These are phyloP conservation scores for Alternaria brassicae DNA, from an alignment of 2,329 filamentous ascomycete species.

Conservation along the genomic window DNA sequence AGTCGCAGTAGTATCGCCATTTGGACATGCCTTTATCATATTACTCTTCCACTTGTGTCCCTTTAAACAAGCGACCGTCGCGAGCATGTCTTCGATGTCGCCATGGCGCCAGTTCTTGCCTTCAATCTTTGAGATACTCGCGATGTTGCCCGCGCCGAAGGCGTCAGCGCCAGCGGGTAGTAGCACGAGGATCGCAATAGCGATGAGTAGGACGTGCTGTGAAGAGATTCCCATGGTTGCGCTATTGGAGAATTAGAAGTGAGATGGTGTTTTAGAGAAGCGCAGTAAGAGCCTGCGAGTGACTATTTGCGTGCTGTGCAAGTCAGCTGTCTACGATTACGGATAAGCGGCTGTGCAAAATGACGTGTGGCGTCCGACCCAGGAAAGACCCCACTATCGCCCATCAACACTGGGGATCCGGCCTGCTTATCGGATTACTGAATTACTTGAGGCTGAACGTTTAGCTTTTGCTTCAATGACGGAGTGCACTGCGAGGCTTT, in stretches of 20 bases:
- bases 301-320: constrained; percentile 10
- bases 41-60: constrained; percentile 54
- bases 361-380: constrained; percentile 13
- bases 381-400: constrained; percentile 4
- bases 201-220: constrained; percentile 47
- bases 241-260: background rate
- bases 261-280: background rate
- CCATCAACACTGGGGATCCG: background rate
- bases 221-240: constrained; percentile 42
- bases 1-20: background rate
- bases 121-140: constrained; percentile 50
- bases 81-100: constrained; percentile 61
- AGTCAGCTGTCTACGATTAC: constrained; percentile 19
- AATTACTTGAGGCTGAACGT: background rate
- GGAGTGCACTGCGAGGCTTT: no score
- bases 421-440: background rate
- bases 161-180: constrained; percentile 47
- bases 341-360: constrained; percentile 18
- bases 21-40: constrained; percentile 52
- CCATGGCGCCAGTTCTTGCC: constrained; percentile 62
- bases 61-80: constrained; percentile 55
- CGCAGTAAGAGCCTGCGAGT: constrained; percentile 4
- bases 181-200: constrained; percentile 47
- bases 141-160: constrained; percentile 59
- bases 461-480: background rate